Evolutionary conservation across 306 rosid species (phyloP), one percentile per base, ranked within the genome.

Genomic region (Dalbergia cultrata): DNA sequence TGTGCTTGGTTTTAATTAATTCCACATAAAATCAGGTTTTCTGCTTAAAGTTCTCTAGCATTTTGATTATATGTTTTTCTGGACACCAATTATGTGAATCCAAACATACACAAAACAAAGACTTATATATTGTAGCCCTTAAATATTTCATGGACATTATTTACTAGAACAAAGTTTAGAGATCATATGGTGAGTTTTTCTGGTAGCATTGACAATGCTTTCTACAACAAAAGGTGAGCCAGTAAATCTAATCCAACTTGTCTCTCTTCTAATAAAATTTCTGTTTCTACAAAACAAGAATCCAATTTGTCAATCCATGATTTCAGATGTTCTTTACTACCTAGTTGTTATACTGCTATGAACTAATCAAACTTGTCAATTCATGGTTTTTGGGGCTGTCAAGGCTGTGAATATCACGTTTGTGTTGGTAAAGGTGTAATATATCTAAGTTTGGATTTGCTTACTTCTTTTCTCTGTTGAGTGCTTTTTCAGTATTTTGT

Each of bases 381-480:
- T 13, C 52, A 35, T 6, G 13, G 78, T 17, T 35, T 57, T 4
- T 3, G 9, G 50, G 52, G 50, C 12, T 33, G 39, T 43, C 13
- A 37, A 52, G 74, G 22, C 49, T 45, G 35, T 47, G 31, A 26
- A 45, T 19, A 63, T 43, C 54, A 39, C 39, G 59, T 22, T 44
- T 44, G 6, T 64, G 60, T 34, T 18, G 22, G 26, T 76, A 60
- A 67, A 12, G 77, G 60, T 50, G 64, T 18, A 59, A 59, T 75
- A 37, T 60, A 35, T 69, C 67, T 26, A 26, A 26, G 31, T 75
- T 56, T 60, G 72, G 57, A 70, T 47, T 59, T 74, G 8, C 70
- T 41, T 22, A 37, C 37, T 67, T 17, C 18, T 61, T 60, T 75
- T 37, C 16, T 66, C 71, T 41, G 50, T 49, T 35, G 64, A 49